These are phyloP conservation scores for Irpex rosettiformis DNA, from an alignment of 1,284 basidiomycete genomes.

Conservation along the genomic window DNA sequence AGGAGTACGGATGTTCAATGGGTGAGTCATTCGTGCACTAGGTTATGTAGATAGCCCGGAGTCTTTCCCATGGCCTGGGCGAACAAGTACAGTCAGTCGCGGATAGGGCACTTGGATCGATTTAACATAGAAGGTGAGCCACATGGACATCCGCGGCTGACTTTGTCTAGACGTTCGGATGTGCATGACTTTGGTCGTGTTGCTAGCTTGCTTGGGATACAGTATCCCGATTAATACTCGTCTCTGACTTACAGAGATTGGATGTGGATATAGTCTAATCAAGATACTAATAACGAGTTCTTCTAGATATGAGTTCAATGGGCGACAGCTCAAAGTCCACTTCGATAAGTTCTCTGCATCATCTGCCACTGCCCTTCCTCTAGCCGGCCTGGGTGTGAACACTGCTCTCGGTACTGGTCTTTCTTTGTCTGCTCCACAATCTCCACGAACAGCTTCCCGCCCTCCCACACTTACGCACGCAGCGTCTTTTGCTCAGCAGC, in stretches of 20 bases:
- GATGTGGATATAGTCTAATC: background rate
- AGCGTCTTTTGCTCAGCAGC: constrained; percentile 8
- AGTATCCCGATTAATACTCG: background rate
- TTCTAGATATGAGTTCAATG: constrained; percentile 82
- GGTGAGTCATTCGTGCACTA: constrained; percentile 45
- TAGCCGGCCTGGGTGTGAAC: background rate
- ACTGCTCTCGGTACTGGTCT: background rate
- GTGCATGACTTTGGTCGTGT: background rate
- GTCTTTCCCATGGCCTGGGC: background rate
- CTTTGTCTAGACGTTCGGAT: background rate
- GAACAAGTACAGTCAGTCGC: constrained; percentile 6
- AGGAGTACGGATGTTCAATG: constrained; percentile 84
- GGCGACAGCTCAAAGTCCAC: constrained; percentile 81
- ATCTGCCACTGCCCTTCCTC: constrained; percentile 21
- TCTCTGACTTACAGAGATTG: background rate
- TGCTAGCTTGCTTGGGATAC: background rate
- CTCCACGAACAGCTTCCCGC: background rate
- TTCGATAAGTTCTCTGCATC: constrained; percentile 71
- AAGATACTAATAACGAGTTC: constrained; percentile 1
- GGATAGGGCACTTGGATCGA: background rate
- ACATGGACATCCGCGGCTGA: background rate
- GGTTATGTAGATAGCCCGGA: background rate
- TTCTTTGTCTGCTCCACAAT: constrained; percentile 7
- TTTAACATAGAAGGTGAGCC: constrained; percentile 1
- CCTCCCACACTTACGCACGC: background rate